Evolutionary conservation across 306 rosid species (phyloP), one percentile per base, ranked within the genome.

Genomic region (Quercus agrifolia): DNA sequence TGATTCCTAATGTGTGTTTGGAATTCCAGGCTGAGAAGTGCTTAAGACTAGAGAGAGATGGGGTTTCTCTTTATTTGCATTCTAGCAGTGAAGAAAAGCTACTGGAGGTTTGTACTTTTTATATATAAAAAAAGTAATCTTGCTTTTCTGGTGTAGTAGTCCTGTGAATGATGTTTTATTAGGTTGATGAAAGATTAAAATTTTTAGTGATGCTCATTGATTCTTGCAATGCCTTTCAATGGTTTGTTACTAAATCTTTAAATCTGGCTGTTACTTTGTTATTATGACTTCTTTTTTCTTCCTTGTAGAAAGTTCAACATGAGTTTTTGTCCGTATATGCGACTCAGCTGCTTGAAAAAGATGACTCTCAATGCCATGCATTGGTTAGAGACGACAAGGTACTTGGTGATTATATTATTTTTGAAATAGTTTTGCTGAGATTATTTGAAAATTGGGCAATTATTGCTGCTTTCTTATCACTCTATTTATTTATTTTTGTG

Each of bases 361-460:
- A 94, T 81, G 90, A 92, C 81, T 90, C 97, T 59, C 97, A 95
- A 74, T 91, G 97, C 77, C 97, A 89, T 77, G 92, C 99, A 44
- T 85, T 94, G 83, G 97, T 90, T 75, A 83, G 95, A 86, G 97
- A 92, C 54, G 95, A 94, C 72, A 94, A 86, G 95, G 98, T 94
- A 88, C 66, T 76, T 49, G 73, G 8, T 44, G 58, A 68, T 68
- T 38, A 8, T 19, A 8, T 35, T 68, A 68, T 19, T 17, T 17
- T 68, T 35, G 5, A 11, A 68, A 5, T 68, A 35, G 20, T 31
- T 31, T 31, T 66, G 21, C 44, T 2, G 70, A 61, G 72, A 46
- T 64, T 7, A 55, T 78, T 33, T 74, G 58, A 21, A 46, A 70
- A 66, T 17, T 51, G 70, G 44, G 13, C 19, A 4, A 52, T 57